Evolutionary conservation across 2,329 filamentous ascomycete genomes (phyloP), one percentile per base, ranked within the genome.

Genomic region (Xylaria multiplex): DNA sequence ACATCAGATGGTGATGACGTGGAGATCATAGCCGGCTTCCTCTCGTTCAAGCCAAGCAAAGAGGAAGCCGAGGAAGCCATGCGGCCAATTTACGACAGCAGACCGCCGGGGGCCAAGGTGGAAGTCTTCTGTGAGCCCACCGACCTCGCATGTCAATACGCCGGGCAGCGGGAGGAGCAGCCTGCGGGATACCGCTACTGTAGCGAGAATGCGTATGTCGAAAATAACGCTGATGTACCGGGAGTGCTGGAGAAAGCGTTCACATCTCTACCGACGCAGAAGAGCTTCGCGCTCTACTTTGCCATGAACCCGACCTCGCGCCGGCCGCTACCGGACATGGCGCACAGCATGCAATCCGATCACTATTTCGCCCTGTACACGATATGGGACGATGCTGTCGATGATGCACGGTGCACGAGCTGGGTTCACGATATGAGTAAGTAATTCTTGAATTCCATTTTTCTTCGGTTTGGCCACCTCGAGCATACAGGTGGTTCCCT

Each of bases 351-450:
- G 81, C 84, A 86, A 61, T 80, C 79, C 0, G 85, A 87, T 69
- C 84, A 87, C 72, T 87, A 87, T 73, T 83, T 87, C 71, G 83
- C 85, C 1, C 60, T 84, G 2, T 87, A 87, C 69, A 78, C 82
- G 0, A 75, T 85, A 1, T 87, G 83, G 81, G 81, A 85, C 55
- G 75, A 83, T 27, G 76, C 73, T 19, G 66, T 71, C 2, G 83
- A 86, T 45, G 85, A 86, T 65, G 72, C 70, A 0, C 66, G 69
- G n/a, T 84, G 81, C 71, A 74, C 75, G 35, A 67, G 48, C 1
- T 87, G 85, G 85, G 78, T 84, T 0, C 71, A 72, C n/a, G 67
- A 77, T 27, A 70, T 81, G 1, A 82, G 53, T 55, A 16, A 54
- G 50, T 54, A 16, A 37, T 14, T 8, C n/a, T 24, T 24, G 11